A percentile compares a stretch with the other conserved stretches of the same genome.
phyloP scores from a whole-genome alignment of 768 basidiomycete genomes.

The Phlebiopsis flavidoalba region DNA sequence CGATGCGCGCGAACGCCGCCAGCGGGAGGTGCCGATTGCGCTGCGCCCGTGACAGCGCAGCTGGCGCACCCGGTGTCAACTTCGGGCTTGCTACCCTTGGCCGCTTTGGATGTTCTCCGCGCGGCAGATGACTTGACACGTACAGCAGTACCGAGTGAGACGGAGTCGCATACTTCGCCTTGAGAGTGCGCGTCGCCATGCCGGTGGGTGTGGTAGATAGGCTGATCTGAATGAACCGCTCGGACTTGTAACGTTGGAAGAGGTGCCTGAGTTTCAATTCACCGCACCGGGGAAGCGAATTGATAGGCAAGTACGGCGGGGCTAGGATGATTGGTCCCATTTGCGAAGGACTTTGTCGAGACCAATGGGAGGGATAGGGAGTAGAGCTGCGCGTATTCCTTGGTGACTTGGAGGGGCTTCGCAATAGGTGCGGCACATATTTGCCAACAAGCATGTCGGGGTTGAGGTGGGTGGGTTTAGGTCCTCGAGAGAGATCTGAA shows the following conservation, averaged over 20 bases:
- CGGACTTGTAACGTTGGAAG: conserved; percentile 82
- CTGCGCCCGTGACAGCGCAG: conserved; percentile 36
- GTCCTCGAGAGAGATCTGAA: conserved; percentile 90
- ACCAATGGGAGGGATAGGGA: conserved; percentile 91
- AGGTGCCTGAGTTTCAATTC: conserved; percentile 99
- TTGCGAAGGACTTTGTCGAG: conserved; percentile 91
- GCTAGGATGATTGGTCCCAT: conserved; percentile 94
- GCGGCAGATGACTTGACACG: conserved; percentile 85
- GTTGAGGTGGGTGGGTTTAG: conserved; percentile 82
- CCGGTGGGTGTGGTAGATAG: conserved; percentile 95
- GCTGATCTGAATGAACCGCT: conserved; percentile 92
- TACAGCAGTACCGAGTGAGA: conserved; percentile 82
- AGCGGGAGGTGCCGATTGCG: conserved; percentile 38
- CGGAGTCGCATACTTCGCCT: conserved; percentile 87
- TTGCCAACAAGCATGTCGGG: conserved; percentile 92
- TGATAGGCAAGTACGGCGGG: conserved; percentile 96
- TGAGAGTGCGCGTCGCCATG: conserved; percentile 90
- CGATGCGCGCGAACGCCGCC: conserved; percentile 70
- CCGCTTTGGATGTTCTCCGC: conserved; percentile 73
- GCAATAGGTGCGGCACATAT: conserved; percentile 98
- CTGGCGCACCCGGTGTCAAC: conserved; percentile 27
- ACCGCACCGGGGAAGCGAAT: conserved; percentile 96
- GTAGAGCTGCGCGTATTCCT: conserved; percentile 89
- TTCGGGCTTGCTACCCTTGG: conserved; percentile 31
- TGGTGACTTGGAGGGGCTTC: conserved; percentile 76